phyloP scores from a whole-genome alignment of 2,329 filamentous ascomycete species.

The Aspergillus sp. region DNA sequence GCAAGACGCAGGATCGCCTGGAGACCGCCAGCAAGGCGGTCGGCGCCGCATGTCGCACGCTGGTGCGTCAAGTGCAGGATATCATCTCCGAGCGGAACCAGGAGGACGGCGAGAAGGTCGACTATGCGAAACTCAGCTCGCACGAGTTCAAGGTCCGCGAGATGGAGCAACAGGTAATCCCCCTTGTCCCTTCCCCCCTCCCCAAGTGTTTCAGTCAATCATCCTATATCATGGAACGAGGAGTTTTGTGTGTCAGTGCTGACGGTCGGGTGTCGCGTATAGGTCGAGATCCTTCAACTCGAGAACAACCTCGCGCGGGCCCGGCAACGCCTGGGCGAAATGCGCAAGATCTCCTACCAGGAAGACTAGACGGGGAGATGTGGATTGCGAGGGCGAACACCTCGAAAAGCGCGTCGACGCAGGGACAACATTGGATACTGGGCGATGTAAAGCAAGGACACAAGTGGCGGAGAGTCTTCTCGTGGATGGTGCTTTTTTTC shows the following conservation, averaged over 20 bases:
- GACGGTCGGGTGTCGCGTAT: slow-evolving; percentile 17
- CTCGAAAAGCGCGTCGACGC: not conserved
- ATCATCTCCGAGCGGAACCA: slow-evolving; percentile 86
- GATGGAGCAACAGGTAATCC: slow-evolving; percentile 95
- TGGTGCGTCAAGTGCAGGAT: slow-evolving; percentile 89
- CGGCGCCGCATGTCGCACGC: slow-evolving; percentile 76
- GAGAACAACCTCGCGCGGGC: slow-evolving; percentile 82
- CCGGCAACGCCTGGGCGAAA: slow-evolving; percentile 82
- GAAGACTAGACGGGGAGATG: slow-evolving; percentile 54
- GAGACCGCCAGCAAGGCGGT: slow-evolving; percentile 93
- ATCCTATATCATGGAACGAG: not conserved
- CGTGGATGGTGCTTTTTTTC: not conserved
- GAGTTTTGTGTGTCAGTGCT: slow-evolving; percentile 2
- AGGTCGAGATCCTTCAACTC: slow-evolving; percentile 96
- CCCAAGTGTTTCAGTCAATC: not conserved
- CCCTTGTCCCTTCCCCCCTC: slow-evolving; percentile 1
- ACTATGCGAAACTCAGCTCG: slow-evolving; percentile 82
- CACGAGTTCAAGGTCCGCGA: slow-evolving; percentile 98
- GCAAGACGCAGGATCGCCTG: slow-evolving; percentile 87
- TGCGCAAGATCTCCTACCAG: slow-evolving; percentile 95
- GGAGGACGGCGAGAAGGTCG: slow-evolving; percentile 74
- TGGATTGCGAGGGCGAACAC: too few relatives aligned
- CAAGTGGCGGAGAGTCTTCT: not conserved
- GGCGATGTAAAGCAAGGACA: too few relatives aligned
- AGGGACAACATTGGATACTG: not conserved